phyloP scores from a whole-genome alignment of 139 green algal species.

The Parachlorella kessleri region DNA sequence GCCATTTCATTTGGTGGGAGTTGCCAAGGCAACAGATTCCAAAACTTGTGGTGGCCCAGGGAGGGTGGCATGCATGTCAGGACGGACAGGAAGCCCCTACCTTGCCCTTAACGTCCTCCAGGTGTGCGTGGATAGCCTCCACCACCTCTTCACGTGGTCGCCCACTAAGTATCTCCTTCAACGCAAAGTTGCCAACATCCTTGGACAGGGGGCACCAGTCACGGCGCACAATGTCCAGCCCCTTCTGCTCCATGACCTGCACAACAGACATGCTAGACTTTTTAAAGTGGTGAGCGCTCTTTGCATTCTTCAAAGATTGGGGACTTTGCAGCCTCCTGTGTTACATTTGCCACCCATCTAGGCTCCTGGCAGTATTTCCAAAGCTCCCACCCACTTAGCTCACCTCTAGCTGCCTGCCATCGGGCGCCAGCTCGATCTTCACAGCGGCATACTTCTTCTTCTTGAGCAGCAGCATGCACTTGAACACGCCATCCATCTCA shows the following conservation, averaged over 20 bases:
- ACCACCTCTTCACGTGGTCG: conserved; percentile 87
- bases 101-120: conserved; percentile 60
- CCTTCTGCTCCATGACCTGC: conserved; percentile 91
- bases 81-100: conserved; percentile 13
- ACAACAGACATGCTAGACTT: no score
- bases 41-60: no score
- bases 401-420: conserved; percentile 62
- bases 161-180: conserved; percentile 84
- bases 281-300: no score
- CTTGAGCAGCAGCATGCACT: conserved; percentile 97
- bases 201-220: conserved; percentile 97
- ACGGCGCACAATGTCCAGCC: conserved; percentile 97
- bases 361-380: background rate
- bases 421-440: conserved; percentile 70
- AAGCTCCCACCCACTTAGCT: background rate
- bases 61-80: no score
- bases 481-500: conserved; percentile 96
- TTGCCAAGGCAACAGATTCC: no score
- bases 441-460: conserved; percentile 99
- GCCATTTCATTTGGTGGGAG: no score
- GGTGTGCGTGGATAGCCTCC: conserved; percentile 80
- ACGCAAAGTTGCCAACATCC: conserved; percentile 81
- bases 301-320: no score
- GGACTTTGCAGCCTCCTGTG: no score
- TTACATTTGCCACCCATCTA: no score